Evolutionary conservation across 1,284 basidiomycete species (phyloP).

Genomic region (Fomitopsis pinicola): DNA sequence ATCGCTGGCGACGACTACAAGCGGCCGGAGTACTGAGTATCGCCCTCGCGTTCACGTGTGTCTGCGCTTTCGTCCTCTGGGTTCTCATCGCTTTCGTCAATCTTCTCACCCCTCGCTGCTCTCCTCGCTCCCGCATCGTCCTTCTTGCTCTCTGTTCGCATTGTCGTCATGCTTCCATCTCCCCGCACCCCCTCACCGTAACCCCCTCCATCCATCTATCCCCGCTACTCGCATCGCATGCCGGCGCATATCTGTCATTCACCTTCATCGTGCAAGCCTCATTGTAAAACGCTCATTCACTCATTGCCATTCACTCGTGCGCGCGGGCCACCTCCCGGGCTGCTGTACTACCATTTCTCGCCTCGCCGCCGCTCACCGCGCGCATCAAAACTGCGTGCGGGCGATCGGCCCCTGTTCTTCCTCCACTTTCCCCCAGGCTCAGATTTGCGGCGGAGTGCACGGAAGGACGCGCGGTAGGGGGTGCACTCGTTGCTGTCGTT

Average conservation of each 20-base stretch:
- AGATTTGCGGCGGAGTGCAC: not conserved
- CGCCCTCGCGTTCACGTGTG: not conserved
- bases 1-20: constrained; percentile 62
- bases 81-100: not conserved
- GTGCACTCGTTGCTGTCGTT: not conserved
- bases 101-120: not conserved
- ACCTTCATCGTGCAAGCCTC: not conserved
- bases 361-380: not conserved
- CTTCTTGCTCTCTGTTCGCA: not conserved
- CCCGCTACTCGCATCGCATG: not conserved
- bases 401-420: no score
- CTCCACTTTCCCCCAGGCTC: no score
- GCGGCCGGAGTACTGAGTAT: constrained; percentile 26
- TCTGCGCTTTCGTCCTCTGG: not conserved
- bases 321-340: not conserved
- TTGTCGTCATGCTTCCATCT: not conserved
- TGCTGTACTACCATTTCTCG: not conserved
- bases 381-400: no score
- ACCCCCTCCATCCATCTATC: not conserved
- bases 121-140: constrained; percentile 4
- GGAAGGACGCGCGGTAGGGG: not conserved
- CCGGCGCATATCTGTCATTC: not conserved
- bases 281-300: not conserved
- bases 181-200: not conserved
- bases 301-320: not conserved